Evolutionary conservation across 495 filamentous ascomycete species (phyloP), one percentile per base, ranked within the genome.

Genomic region (Chaetomidium leptoderma): DNA sequence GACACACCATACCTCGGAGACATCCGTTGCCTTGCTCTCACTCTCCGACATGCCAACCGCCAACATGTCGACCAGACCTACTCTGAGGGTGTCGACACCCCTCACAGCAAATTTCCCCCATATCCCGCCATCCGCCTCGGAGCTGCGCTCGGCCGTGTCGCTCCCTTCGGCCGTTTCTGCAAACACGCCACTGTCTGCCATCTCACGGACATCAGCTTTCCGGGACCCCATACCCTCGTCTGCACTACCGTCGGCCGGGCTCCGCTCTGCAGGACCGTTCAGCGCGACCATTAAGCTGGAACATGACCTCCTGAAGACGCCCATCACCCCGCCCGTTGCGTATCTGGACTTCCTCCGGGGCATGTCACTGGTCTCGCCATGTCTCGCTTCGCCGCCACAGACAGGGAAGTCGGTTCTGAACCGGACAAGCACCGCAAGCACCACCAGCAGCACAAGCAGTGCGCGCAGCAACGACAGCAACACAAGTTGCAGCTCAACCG

Each of bases 311-410:
- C 72, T 73, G 52, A 78, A 78, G 65, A 96, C 91, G 3, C 92
- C 92, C 46, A 95, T 97, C 73, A 93, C 88, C n/a, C 92, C 92
- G 27, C 92, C 92, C 3, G 76, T 80, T 5, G 91, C 92, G 53
- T 97, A 97, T 67, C 87, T 90, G 40, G 89, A 97, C 63, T 97
- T 97, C 67, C 83, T 97, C 53, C 89, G 89, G 65, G 66, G 71
- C 57, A 77, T 80, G 74, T 83, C 84, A 7, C 74, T 91, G 19
- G 63, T 70, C 37, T 89, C 88, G 11, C 89, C 89, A 2, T 58
- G 62, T 43, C 59, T 70, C 21, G 77, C 85, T 24, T 74, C 87
- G 21, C 64, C 74, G 37, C 68, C 72, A 5, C 63, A 66, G 16
- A 78, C 76, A 46, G 74, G 77, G 26, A 66, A 68, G 61, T 57